Conservation (phyloP, 371 early-diverging fungal genomes). For the Mortierella sp. region DNA sequence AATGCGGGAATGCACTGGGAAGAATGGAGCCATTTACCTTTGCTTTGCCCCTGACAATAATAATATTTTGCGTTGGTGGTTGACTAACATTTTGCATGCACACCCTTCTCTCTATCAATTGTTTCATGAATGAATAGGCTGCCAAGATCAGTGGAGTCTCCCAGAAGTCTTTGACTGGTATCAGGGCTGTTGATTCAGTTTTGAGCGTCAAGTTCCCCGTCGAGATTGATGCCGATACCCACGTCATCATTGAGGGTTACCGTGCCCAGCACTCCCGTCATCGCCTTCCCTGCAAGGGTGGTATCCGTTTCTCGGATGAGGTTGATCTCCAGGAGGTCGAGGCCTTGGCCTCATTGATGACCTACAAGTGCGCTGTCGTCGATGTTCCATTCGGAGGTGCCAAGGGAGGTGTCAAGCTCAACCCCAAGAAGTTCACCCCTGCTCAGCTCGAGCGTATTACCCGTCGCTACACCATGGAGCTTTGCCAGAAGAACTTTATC, state of each 20-base stretch:
- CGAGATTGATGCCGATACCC: conserved; percentile 79
- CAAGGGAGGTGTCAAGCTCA: conserved; percentile 90
- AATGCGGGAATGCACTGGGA: neutral
- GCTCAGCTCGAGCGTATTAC: conserved; percentile 90
- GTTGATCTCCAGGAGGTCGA: conserved; percentile 92
- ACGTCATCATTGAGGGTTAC: conserved; percentile 84
- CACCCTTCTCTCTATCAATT: conserved; percentile 4
- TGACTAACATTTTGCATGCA: conserved; percentile 19
- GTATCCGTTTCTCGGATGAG: conserved; percentile 85
- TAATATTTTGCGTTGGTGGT: neutral
- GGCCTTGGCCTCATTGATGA: conserved; percentile 86
- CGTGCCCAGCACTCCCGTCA: conserved; percentile 94
- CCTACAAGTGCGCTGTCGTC: conserved; percentile 93
- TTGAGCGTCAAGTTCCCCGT: conserved; percentile 90
- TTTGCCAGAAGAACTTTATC: conserved; percentile 93
- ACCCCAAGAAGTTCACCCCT: conserved; percentile 83
- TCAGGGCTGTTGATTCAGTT: conserved; percentile 84
- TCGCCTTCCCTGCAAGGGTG: conserved; percentile 89
- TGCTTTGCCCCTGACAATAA: conserved; percentile 9
- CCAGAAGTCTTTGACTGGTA: conserved; percentile 78
- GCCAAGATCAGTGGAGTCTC: conserved; percentile 78
- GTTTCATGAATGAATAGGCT: conserved; percentile 57
- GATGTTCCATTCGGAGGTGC: conserved; percentile 92
- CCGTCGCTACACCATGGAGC: conserved; percentile 89
- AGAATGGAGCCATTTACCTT: neutral